A percentile compares a stretch with the other conserved stretches of the same genome.
phyloP scores from a whole-genome alignment of 2,329 filamentous ascomycete genomes.

The Ceratocystis alfenasii region DNA sequence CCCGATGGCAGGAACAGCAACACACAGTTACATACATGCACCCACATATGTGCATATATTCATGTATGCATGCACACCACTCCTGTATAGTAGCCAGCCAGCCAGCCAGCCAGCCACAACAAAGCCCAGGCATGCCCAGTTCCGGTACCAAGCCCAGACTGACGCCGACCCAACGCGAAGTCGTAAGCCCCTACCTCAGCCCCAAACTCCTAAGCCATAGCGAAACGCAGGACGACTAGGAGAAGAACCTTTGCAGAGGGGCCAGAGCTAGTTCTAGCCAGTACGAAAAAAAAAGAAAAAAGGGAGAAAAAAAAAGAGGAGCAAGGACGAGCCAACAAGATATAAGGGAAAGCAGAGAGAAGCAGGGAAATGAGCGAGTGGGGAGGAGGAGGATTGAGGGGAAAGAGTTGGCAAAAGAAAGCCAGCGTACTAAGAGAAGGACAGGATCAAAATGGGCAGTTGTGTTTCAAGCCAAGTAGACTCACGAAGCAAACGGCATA shows the following conservation, averaged over 20 bases:
- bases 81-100: neutral
- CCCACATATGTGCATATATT: neutral
- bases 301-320: neutral
- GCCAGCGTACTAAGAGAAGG: no score
- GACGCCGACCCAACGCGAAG: no score
- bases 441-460: no score
- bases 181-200: neutral
- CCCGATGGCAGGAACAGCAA: slow-evolving; percentile 3
- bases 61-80: neutral
- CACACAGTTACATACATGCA: neutral
- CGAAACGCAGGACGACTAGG: no score
- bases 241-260: no score
- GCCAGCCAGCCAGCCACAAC: neutral
- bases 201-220: neutral
- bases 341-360: neutral
- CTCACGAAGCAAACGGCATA: neutral
- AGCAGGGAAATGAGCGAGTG: no score
- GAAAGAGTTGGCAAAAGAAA: no score
- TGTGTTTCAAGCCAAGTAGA: no score
- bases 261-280: neutral
- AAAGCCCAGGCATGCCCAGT: no score
- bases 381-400: no score
- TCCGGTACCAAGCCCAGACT: no score
- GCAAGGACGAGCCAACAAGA: neutral
- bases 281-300: neutral